A percentile compares a stretch with the other conserved stretches of the same genome.
Conservation (phyloP, 352 stramenopile genomes). For the Pythium insidiosum region DNA sequence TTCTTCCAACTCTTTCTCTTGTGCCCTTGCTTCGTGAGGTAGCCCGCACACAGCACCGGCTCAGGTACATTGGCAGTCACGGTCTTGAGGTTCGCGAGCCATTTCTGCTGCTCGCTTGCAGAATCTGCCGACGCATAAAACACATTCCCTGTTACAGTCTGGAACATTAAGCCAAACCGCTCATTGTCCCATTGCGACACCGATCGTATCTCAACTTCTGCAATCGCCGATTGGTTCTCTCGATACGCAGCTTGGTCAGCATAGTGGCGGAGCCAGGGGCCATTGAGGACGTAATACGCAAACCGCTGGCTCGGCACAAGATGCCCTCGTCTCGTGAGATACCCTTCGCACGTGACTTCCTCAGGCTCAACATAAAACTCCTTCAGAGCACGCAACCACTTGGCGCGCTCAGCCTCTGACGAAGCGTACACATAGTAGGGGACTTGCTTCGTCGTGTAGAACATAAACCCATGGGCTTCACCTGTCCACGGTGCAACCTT, state of each 20-base stretch:
- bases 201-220: conserved; percentile 75
- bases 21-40: conserved; percentile 86
- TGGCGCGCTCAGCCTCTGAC: conserved; percentile 62
- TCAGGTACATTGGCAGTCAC: conserved; percentile 64
- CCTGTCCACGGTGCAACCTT: conserved; percentile 83
- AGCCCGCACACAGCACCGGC: conserved; percentile 73
- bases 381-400: conserved; percentile 76
- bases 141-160: conserved; percentile 75
- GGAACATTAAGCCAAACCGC: conserved; percentile 78
- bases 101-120: conserved; percentile 73
- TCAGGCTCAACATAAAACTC: conserved; percentile 84
- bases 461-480: conserved; percentile 86
- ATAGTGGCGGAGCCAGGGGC: conserved; percentile 76
- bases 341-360: conserved; percentile 81
- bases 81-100: conserved; percentile 62
- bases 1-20: conserved; percentile 91
- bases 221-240: conserved; percentile 78
- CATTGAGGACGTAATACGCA: conserved; percentile 83
- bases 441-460: conserved; percentile 86
- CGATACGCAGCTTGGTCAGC: conserved; percentile 77
- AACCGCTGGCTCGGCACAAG: conserved; percentile 81
- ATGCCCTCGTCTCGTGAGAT: conserved; percentile 80
- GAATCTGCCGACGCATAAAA: conserved; percentile 83
- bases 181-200: conserved; percentile 77
- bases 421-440: conserved; percentile 87